Base-by-base conservation (phyloP, 2,329 filamentous ascomycete species). In the Remersonia thermophila region DNA sequence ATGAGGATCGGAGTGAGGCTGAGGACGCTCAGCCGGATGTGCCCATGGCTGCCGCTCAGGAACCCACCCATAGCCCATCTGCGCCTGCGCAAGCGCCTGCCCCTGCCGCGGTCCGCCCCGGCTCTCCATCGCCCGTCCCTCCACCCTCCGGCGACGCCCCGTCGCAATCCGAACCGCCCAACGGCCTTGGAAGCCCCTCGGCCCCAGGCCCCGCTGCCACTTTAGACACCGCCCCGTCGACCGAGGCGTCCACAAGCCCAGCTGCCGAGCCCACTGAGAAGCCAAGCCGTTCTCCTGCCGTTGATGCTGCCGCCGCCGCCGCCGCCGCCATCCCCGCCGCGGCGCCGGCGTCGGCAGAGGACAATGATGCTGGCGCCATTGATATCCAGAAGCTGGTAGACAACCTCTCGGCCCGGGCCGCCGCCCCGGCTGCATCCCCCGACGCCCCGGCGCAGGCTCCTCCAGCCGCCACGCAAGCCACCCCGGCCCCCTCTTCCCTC, bases 11-110 rank as follows among this genome's bases (percentile, higher is more conserved):
- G 45, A 44, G 44, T 39, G 51, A 50, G 32, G 42, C 46, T 39
- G 50, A 51, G 44, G 47, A 48, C 47, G 44, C 50, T 49, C 50
- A 56, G 52, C 49, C 54, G 49, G 52, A 62, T 66, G 58, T 67
- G 66, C 59, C 62, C 55, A 56, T 61, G 49, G 55, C 58, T 47
- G 53, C 40, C 20, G 35, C 39, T 12, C 35, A 36, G 38, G 41
- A 30, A 30, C 25, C 39, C 37, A 20, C 18, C 30, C 18, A 27
- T 23, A 33, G 30, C 36, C 20, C 36, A 12, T 36, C 40, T 38
- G 25, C 35, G 32, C 10, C 37, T n/a, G 17, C 18, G 5, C 11
- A 13, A 10, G 13, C 27, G 20, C 6, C 20, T 18, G 11, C 13
- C 27, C 13, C 7, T 12, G 7, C 25, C 25, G 25, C 7, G 12